These are phyloP conservation scores for Saturnispora saitoi DNA, from an alignment of 805 yeast species.

Conservation along the genomic window DNA sequence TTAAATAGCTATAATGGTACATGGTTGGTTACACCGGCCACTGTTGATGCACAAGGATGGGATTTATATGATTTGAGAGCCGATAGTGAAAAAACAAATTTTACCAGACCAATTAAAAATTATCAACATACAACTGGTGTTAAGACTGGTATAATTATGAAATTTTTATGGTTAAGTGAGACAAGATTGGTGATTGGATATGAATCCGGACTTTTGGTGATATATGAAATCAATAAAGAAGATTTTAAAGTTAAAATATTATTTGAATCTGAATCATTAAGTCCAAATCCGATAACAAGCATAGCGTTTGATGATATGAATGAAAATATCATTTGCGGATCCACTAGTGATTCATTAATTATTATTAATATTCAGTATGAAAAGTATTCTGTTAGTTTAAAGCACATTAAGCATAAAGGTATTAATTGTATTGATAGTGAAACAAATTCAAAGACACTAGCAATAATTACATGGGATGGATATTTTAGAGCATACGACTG, in stretches of 20 bases:
- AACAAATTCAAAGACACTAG: conserved; percentile 21
- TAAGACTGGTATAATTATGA: conserved; percentile 58
- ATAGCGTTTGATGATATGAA: conserved; percentile 26
- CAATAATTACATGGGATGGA: conserved; percentile 47
- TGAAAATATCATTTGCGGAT: conserved; percentile 38
- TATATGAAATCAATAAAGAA: conserved; percentile 19
- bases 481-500: conserved; percentile 29
- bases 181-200: conserved; percentile 46
- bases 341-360: conserved; percentile 12
- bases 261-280: conserved; percentile 28
- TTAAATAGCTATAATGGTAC: conserved; percentile 17
- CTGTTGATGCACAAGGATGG: conserved; percentile 51
- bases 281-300: conserved; percentile 49
- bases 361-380: not conserved
- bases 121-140: not conserved
- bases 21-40: conserved; percentile 49
- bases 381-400: not conserved
- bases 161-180: conserved; percentile 32
- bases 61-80: conserved; percentile 41
- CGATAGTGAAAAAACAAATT: conserved; percentile 11
- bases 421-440: conserved; percentile 24
- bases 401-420: conserved; percentile 31
- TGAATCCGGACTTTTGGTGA: conserved; percentile 59
- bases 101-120: conserved; percentile 23
- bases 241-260: conserved; percentile 15